A percentile compares a stretch with the other conserved stretches of the same genome.
Conservation (phyloP, 2,329 filamentous ascomycete genomes). For the Elsinoe batatas region DNA sequence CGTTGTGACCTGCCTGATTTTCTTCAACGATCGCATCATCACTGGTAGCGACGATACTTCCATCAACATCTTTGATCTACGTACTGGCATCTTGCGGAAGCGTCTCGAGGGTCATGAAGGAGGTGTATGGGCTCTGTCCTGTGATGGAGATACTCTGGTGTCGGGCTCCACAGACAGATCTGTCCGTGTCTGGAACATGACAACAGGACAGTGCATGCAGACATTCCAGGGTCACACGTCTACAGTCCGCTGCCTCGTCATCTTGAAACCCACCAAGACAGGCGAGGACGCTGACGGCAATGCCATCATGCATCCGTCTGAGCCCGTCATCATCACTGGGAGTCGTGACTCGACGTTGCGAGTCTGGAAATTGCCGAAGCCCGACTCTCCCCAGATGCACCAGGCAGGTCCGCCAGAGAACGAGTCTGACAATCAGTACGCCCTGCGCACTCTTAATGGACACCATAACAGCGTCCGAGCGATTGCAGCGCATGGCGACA, state of each 20-base stretch:
- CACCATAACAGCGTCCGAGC: conserved; percentile 91
- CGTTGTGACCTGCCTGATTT: conserved; percentile 95
- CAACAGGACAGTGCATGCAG: conserved; percentile 82
- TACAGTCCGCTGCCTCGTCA: conserved; percentile 90
- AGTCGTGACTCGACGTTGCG: conserved; percentile 89
- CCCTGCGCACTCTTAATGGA: conserved; percentile 74
- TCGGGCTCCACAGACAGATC: conserved; percentile 94
- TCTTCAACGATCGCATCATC: conserved; percentile 95
- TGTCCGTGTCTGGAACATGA: conserved; percentile 99
- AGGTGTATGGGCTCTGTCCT: conserved; percentile 94
- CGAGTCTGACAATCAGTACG: conserved; percentile 81
- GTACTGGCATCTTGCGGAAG: conserved; percentile 74
- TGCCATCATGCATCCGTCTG: conserved; percentile 80
- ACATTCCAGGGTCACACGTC: conserved; percentile 97
- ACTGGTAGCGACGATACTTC: conserved; percentile 96
- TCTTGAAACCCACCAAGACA: conserved; percentile 75
- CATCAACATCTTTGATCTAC: conserved; percentile 96
- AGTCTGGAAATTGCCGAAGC: conserved; percentile 85
- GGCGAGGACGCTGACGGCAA: conserved; percentile 62
- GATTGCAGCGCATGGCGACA: conserved; percentile 90
- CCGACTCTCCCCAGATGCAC: conserved; percentile 65
- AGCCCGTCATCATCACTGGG: conserved; percentile 93
- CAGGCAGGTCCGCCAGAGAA: conserved; percentile 66
- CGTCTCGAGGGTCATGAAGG: conserved; percentile 90
- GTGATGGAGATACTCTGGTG: conserved; percentile 87